These are phyloP conservation scores for Ilyonectria robusta DNA, from an alignment of 2,329 filamentous ascomycete genomes.

Conservation along the genomic window DNA sequence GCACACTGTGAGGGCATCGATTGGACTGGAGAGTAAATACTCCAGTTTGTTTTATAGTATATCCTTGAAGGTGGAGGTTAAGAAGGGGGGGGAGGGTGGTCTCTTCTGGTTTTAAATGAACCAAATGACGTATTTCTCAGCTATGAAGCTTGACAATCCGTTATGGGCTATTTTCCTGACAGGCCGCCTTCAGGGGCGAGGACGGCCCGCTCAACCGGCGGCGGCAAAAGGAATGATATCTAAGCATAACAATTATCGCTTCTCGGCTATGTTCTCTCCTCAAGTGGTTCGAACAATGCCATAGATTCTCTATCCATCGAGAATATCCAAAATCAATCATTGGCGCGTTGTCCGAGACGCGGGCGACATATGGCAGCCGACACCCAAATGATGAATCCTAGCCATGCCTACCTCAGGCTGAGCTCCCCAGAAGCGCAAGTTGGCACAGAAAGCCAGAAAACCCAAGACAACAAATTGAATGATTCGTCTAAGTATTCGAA, in stretches of 20 bases:
- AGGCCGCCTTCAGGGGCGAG: too few species aligned
- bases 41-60: constrained; percentile 46
- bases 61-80: constrained; percentile 29
- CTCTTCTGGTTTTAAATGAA: constrained; percentile 37
- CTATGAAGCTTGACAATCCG: neutral
- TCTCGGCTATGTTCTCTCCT: too few species aligned
- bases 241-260: too few species aligned
- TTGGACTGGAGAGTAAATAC: constrained; percentile 45
- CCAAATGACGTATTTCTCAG: too few species aligned
- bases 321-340: neutral
- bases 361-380: neutral
- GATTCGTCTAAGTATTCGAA: constrained; percentile 43
- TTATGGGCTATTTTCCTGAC: neutral
- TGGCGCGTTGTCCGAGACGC: neutral
- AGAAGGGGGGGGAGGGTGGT: constrained; percentile 16
- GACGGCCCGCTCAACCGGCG: too few species aligned
- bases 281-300: too few species aligned
- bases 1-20: constrained; percentile 30
- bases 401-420: neutral
- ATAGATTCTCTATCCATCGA: neutral
- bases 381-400: neutral
- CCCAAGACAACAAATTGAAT: constrained; percentile 29
- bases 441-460: neutral
- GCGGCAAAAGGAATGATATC: too few species aligned
- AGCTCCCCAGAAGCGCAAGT: neutral